These are phyloP conservation scores for Collybia nuda DNA, from an alignment of 768 basidiomycete genomes.

Conservation along the genomic window DNA sequence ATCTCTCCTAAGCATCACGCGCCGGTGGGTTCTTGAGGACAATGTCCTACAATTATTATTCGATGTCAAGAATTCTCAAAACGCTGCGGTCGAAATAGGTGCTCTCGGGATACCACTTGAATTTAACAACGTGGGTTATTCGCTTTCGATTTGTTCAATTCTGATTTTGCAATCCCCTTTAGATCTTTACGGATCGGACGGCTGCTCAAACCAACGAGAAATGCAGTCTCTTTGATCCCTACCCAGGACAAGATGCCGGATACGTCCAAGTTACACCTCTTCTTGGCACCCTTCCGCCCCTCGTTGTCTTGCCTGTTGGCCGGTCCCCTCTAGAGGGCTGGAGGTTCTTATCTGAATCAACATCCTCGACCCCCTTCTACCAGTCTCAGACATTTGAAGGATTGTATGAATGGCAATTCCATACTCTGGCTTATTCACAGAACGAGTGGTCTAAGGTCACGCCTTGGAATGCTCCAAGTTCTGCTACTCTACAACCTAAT, in stretches of 20 bases:
- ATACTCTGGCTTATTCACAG: constrained; percentile 54
- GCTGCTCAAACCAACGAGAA: constrained; percentile 49
- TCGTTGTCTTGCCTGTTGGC: constrained; percentile 46
- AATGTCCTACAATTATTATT: constrained; percentile 46
- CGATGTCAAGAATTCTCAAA: constrained; percentile 48
- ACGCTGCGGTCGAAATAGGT: constrained; percentile 49
- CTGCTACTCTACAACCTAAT: constrained; percentile 42
- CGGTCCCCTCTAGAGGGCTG: constrained; percentile 57
- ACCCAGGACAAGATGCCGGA: constrained; percentile 57
- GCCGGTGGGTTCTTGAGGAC: constrained; percentile 47
- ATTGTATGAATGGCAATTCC: constrained; percentile 60
- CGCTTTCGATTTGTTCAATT: not conserved
- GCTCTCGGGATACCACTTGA: constrained; percentile 52
- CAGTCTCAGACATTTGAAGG: constrained; percentile 63
- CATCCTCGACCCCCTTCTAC: constrained; percentile 43
- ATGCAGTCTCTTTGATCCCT: constrained; percentile 58
- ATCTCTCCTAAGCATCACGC: constrained; percentile 47
- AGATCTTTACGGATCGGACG: constrained; percentile 58
- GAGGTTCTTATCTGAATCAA: constrained; percentile 54
- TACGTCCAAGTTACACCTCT: constrained; percentile 54
- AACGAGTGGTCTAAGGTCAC: constrained; percentile 52
- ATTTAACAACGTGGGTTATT: constrained; percentile 49
- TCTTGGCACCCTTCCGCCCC: constrained; percentile 51
- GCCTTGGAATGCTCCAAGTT: constrained; percentile 56
- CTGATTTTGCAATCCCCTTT: not conserved